Percentiles rank a stretch among this genome's conserved stretches.
phyloP scores from a whole-genome alignment of 495 filamentous ascomycete species.

The Talaromyces proteolyticus region DNA sequence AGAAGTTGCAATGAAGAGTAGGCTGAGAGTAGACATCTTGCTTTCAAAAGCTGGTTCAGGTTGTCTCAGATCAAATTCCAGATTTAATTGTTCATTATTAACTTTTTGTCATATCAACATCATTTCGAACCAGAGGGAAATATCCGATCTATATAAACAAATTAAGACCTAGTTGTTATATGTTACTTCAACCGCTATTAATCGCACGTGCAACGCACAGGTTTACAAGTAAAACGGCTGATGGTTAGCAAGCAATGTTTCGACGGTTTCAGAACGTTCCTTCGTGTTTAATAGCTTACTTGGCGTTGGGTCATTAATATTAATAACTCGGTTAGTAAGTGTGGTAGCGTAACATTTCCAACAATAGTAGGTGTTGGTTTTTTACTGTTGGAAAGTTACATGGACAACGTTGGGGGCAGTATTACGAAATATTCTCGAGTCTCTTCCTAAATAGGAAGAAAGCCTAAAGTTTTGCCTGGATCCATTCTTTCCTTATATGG shows the following conservation, averaged over 20 bases:
- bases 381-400: neutral
- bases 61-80: neutral
- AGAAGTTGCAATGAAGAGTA: neutral
- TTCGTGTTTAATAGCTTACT: neutral
- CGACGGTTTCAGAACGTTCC: neutral
- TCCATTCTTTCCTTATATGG: too few species aligned
- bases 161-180: neutral
- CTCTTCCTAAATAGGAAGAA: too few species aligned
- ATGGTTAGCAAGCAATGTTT: neutral
- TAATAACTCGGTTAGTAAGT: too few species aligned
- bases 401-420: neutral
- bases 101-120: neutral
- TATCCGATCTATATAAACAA: neutral
- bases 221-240: neutral
- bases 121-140: neutral
- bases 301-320: neutral
- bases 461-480: too few species aligned
- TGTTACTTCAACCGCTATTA: neutral
- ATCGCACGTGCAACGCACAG: neutral
- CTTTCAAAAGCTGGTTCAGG: neutral
- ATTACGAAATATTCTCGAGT: neutral
- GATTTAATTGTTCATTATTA: neutral
- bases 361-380: too few species aligned
- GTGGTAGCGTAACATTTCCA: neutral
- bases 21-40: neutral